These are phyloP conservation scores for Lactifluus volemus DNA, from an alignment of 768 basidiomycete genomes.

Conservation along the genomic window DNA sequence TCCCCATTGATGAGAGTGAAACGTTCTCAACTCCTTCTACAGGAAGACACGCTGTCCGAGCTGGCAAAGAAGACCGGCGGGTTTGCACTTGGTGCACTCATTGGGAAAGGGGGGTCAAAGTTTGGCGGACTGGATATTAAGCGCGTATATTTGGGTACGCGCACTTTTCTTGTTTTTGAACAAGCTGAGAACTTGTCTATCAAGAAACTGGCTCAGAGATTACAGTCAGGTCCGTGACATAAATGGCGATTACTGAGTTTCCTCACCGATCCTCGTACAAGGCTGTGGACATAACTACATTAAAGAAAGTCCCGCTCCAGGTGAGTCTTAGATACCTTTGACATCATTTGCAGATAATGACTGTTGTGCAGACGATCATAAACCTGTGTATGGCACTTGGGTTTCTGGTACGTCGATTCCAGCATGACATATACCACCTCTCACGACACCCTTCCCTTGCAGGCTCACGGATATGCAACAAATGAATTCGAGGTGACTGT, in stretches of 20 bases:
- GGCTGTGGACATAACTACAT: conserved; percentile 76
- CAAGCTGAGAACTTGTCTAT: neutral
- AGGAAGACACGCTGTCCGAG: conserved; percentile 67
- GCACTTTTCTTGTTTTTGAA: neutral
- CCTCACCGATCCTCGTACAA: conserved; percentile 22
- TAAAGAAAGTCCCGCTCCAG: conserved; percentile 64
- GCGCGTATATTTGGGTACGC: conserved; percentile 73
- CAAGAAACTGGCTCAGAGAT: conserved; percentile 81
- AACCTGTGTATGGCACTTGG: conserved; percentile 87
- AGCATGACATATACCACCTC: neutral
- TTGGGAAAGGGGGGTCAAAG: conserved; percentile 50
- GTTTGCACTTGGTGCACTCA: conserved; percentile 49
- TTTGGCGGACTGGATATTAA: conserved; percentile 78
- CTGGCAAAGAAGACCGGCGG: conserved; percentile 49
- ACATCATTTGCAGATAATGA: neutral
- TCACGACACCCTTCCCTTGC: neutral
- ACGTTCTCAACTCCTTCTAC: conserved; percentile 20
- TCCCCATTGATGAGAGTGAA: conserved; percentile 14
- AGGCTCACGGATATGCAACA: conserved; percentile 78
- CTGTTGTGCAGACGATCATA: conserved; percentile 56
- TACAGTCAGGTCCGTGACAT: conserved; percentile 54
- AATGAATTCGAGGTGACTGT: conserved; percentile 79
- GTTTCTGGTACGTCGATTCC: conserved; percentile 51
- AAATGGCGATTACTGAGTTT: neutral
- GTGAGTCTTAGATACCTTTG: conserved; percentile 28